Percentiles rank a stretch among this genome's conserved stretches.
Conservation (phyloP, 78 protist genomes). For the Speleostelium caveatum region DNA sequence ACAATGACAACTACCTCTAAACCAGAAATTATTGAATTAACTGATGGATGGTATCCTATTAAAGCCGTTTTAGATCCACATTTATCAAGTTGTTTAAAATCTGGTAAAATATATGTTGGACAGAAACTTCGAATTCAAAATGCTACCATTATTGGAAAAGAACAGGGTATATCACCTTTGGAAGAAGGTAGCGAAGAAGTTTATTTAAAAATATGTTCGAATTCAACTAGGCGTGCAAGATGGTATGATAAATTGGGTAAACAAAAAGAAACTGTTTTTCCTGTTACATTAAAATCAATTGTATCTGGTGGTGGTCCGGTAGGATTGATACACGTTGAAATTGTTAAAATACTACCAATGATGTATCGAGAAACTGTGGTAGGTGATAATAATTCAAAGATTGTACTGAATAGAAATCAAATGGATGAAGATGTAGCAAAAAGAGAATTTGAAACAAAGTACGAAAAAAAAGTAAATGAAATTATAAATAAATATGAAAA, state of each 20-base stretch:
- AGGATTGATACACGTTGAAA: slow-evolving; percentile 6
- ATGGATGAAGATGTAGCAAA: slow-evolving; percentile 30
- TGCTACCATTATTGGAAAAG: slow-evolving; percentile 57
- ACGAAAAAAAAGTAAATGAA: neutral
- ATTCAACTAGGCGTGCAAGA: slow-evolving; percentile 59
- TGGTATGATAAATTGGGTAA: slow-evolving; percentile 75
- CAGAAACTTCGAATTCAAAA: slow-evolving; percentile 67
- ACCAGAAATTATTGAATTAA: slow-evolving; percentile 17
- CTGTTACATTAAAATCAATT: slow-evolving; percentile 33
- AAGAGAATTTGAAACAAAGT: slow-evolving; percentile 4
- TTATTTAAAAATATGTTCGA: slow-evolving; percentile 34
- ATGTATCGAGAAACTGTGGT: neutral
- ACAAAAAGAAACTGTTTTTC: slow-evolving; percentile 6
- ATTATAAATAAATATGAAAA: neutral
- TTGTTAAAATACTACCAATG: neutral
- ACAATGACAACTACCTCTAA: neutral
- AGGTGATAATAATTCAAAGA: slow-evolving; percentile 19
- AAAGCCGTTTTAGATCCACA: slow-evolving; percentile 71
- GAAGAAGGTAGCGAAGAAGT: slow-evolving; percentile 26
- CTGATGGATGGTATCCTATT: slow-evolving; percentile 88
- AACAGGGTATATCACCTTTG: slow-evolving; percentile 56
- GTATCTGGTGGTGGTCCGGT: slow-evolving; percentile 64
- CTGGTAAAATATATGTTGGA: slow-evolving; percentile 62
- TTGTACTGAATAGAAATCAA: slow-evolving; percentile 16
- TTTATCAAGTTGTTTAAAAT: slow-evolving; percentile 22